Evolutionary conservation across 1,139 yeast species (phyloP).

Genomic region (Pichia sp.): DNA sequence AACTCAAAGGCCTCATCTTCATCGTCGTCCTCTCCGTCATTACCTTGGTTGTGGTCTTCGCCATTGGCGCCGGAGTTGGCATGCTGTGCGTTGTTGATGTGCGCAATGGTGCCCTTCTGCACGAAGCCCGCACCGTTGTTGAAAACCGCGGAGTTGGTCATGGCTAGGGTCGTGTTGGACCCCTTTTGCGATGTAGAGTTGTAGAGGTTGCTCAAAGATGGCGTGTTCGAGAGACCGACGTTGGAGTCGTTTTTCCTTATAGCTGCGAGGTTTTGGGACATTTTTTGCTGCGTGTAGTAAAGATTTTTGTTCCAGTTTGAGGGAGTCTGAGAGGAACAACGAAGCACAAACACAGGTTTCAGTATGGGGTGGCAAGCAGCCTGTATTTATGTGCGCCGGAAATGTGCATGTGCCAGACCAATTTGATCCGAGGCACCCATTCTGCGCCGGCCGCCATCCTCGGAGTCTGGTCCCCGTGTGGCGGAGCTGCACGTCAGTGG

Average conservation of each 20-base stretch:
- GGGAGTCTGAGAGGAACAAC: neutral
- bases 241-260: neutral
- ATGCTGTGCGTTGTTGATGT: slow-evolving; percentile 1
- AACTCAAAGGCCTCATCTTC: slow-evolving; percentile 14
- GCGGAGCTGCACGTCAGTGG: neutral
- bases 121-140: slow-evolving; percentile 12
- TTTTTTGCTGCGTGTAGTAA: neutral
- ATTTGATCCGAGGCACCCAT: neutral
- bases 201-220: slow-evolving; percentile 12
- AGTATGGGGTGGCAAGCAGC: neutral
- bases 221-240: neutral
- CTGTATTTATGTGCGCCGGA: neutral
- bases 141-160: slow-evolving; percentile 11
- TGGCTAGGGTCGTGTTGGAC: slow-evolving; percentile 6
- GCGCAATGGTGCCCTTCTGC: slow-evolving; percentile 14
- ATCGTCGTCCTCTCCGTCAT: slow-evolving; percentile 4
- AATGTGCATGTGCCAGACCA: neutral
- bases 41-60: neutral
- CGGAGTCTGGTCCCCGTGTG: neutral
- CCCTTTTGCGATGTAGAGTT: slow-evolving; percentile 16
- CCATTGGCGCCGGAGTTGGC: neutral
- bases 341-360: neutral
- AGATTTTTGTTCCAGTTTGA: neutral
- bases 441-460: neutral
- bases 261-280: slow-evolving; percentile 8